Percentiles rank a stretch among this genome's conserved stretches.
Evolutionary conservation across 192 early-diverging fungal species (phyloP).

Genomic region (Entomortierella beljakovae): DNA sequence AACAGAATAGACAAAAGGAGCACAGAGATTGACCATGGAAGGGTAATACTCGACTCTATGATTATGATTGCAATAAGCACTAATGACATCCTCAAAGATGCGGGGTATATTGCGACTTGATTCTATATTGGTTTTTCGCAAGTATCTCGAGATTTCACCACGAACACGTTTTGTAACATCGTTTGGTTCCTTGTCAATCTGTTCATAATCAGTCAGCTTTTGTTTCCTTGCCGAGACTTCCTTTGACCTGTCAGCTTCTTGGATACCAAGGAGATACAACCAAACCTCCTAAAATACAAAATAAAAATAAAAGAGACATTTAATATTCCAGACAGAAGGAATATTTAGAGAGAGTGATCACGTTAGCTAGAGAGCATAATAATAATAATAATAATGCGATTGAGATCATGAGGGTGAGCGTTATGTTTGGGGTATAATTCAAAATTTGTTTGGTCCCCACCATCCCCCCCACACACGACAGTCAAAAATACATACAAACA

Average conservation of each 20-base stretch:
- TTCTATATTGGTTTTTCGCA: constrained; percentile 65
- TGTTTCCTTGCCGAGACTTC: constrained; percentile 47
- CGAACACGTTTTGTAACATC: constrained; percentile 82
- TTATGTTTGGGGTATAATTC: no score
- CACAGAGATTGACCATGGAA: constrained; percentile 79
- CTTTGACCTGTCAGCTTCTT: constrained; percentile 82
- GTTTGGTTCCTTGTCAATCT: constrained; percentile 75
- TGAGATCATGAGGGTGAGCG: constrained; percentile 11
- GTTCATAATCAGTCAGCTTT: constrained; percentile 72
- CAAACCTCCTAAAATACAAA: constrained; percentile 74
- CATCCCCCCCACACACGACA: background rate
- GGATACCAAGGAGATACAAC: constrained; percentile 88
- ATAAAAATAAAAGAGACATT: background rate
- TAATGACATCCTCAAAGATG: constrained; percentile 87
- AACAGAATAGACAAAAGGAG: constrained; percentile 83
- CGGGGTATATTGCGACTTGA: constrained; percentile 50
- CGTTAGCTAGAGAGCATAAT: constrained; percentile 8
- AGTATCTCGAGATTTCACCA: constrained; percentile 79
- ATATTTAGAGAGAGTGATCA: constrained; percentile 11
- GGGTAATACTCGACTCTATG: constrained; percentile 82
- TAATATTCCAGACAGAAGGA: constrained; percentile 3
- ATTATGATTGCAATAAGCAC: constrained; percentile 84
- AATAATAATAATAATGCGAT: background rate
- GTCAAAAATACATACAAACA: background rate
- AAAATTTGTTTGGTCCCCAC: no score